phyloP scores from a whole-genome alignment of 805 yeast genomes.

The Metschnikowia similis region DNA sequence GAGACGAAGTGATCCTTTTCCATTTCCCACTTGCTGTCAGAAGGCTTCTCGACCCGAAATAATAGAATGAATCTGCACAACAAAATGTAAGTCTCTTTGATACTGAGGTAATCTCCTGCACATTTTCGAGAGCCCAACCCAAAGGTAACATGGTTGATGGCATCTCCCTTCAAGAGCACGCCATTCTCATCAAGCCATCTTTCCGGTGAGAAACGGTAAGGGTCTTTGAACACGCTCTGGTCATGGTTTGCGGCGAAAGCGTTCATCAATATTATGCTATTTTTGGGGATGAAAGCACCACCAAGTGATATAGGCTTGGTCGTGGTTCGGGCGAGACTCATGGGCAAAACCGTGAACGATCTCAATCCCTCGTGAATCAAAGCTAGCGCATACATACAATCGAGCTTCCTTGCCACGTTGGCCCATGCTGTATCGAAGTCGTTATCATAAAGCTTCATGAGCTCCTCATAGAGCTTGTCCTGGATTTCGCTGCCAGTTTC shows the following conservation, averaged over 20 bases:
- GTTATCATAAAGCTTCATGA: constrained; percentile 3
- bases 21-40: constrained; percentile 29
- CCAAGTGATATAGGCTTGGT: constrained; percentile 46
- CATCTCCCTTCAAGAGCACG: constrained; percentile 11
- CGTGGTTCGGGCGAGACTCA: constrained; percentile 60
- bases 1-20: constrained; percentile 47
- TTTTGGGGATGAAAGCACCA: constrained; percentile 45
- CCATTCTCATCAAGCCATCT: constrained; percentile 42
- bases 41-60: constrained; percentile 47
- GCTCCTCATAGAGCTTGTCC: constrained; percentile 33
- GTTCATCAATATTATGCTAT: constrained; percentile 60
- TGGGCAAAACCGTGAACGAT: constrained; percentile 60
- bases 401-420: constrained; percentile 22
- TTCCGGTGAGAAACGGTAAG: constrained; percentile 48
- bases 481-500: constrained; percentile 37
- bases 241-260: constrained; percentile 72
- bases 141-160: constrained; percentile 47
- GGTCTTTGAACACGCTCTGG: constrained; percentile 34
- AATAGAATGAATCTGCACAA: constrained; percentile 48
- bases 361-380: constrained; percentile 61
- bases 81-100: constrained; percentile 59
- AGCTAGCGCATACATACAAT: constrained; percentile 52
- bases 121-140: constrained; percentile 76
- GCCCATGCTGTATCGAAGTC: constrained; percentile 22
- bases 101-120: constrained; percentile 62